phyloP scores from a whole-genome alignment of 805 yeast genomes.

The Isabelozyma pseudorhagii region DNA sequence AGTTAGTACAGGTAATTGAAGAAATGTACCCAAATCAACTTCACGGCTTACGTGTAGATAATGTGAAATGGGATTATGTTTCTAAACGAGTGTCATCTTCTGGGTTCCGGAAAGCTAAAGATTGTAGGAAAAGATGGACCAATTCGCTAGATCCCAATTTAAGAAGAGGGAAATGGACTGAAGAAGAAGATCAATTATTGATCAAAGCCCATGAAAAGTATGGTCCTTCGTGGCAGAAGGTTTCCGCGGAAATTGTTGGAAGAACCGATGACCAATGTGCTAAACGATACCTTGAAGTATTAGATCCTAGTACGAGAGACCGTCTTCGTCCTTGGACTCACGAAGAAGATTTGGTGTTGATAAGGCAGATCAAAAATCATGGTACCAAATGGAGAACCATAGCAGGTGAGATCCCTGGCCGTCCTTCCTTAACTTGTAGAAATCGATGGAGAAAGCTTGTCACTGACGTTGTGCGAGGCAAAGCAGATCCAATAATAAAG shows the following conservation, averaged over 20 bases:
- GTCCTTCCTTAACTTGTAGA: constrained; percentile 88
- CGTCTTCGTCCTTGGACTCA: constrained; percentile 75
- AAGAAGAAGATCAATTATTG: constrained; percentile 69
- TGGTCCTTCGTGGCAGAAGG: constrained; percentile 87
- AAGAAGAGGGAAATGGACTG: constrained; percentile 84
- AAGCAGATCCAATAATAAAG: constrained; percentile 53
- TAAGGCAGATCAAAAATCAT: constrained; percentile 61
- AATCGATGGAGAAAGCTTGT: constrained; percentile 89
- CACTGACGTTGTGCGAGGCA: constrained; percentile 68
- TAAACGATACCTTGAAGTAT: constrained; percentile 81
- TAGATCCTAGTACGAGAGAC: constrained; percentile 78
- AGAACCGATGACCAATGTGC: constrained; percentile 96
- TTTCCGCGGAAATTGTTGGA: constrained; percentile 71
- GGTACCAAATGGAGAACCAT: constrained; percentile 92
- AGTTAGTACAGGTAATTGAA: constrained; percentile 43
- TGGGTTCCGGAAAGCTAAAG: constrained; percentile 64
- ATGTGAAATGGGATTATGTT: constrained; percentile 61
- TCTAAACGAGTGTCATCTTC: constrained; percentile 39
- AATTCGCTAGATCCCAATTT: constrained; percentile 80
- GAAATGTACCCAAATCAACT: constrained; percentile 24
- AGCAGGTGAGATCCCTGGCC: constrained; percentile 62
- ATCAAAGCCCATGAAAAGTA: constrained; percentile 59
- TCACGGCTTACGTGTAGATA: constrained; percentile 30
- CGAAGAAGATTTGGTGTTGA: constrained; percentile 70
- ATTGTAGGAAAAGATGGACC: constrained; percentile 85